Evolutionary conservation across 306 rosid species (phyloP).

Genomic region (Crotalaria pallida): DNA sequence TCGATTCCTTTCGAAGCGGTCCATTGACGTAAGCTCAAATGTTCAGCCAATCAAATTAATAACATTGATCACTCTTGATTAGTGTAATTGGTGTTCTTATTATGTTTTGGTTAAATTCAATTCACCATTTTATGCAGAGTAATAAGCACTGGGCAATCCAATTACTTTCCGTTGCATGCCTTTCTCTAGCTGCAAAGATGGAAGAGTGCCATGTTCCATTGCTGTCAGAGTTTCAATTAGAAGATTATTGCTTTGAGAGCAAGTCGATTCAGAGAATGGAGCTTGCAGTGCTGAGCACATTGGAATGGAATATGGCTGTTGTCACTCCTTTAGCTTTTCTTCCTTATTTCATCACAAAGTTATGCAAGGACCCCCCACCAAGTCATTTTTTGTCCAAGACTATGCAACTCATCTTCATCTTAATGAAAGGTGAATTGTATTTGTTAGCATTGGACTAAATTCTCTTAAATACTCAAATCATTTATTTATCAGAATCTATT

Average conservation of each 20-base stretch:
- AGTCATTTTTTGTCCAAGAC: constrained; percentile 9
- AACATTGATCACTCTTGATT: not conserved
- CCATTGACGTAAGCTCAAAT: constrained; percentile 33
- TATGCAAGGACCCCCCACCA: constrained; percentile 36
- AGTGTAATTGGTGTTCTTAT: not conserved
- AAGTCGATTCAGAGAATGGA: constrained; percentile 45
- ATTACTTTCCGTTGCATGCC: constrained; percentile 47
- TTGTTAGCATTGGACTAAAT: not conserved
- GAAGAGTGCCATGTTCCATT: constrained; percentile 34
- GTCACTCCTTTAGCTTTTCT: constrained; percentile 49
- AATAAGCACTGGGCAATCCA: constrained; percentile 37
- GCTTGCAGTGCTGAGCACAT: constrained; percentile 43
- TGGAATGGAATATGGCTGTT: constrained; percentile 48
- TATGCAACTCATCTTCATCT: constrained; percentile 28
- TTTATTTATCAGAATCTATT: not conserved
- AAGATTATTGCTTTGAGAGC: constrained; percentile 28
- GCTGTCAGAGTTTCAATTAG: constrained; percentile 29
- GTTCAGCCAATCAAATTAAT: not conserved
- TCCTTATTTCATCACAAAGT: constrained; percentile 36
- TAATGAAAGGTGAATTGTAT: constrained; percentile 31
- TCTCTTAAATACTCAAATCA: not conserved
- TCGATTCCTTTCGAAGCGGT: constrained; percentile 35
- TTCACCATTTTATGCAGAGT: constrained; percentile 20
- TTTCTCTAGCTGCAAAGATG: constrained; percentile 58
- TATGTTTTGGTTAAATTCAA: not conserved